Base-by-base conservation (phyloP, 75 land plant species). In the Adiantum capillusveneris region DNA sequence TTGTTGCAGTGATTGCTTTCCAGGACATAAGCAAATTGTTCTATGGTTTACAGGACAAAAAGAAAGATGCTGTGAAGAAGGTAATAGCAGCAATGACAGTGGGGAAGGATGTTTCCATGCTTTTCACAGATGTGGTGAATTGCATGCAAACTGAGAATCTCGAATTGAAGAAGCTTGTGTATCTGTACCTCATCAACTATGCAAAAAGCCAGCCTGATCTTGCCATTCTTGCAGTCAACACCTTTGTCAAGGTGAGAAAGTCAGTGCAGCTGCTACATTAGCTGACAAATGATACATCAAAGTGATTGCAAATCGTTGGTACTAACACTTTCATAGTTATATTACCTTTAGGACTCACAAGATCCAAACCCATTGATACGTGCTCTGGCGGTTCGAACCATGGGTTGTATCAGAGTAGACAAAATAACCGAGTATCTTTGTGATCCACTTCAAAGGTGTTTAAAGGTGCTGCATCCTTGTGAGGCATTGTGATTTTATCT, bases 1-100 rank as follows among this genome's bases (percentile, higher is more conserved):
- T 39, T 9, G 42, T 39, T 39, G n/a, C n/a, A n/a, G n/a, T n/a
- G n/a, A n/a, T n/a, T n/a, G n/a, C n/a, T n/a, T n/a, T n/a, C n/a
- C n/a, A n/a, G n/a, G n/a, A n/a, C n/a, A n/a, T n/a, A n/a, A n/a
- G n/a, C n/a, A n/a, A n/a, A n/a, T n/a, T n/a, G n/a, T n/a, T n/a
- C n/a, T n/a, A n/a, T n/a, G n/a, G n/a, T 20, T 25, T 77, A 55
- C 81, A 95, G 99, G 99, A 95, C 65, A 95, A 95, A 82, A 86
- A 79, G 63, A 95, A 90, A 60, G 99, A 95, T 95, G 99, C 99
- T 18, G 99, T 95, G 29, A 90, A 95, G 72, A 95, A 95, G 74
- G 99, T 95, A 16, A 95, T 95, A 65, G 99, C 99, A 59, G 99
- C 99, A 60, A 95, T 95, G 99, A 95, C 99, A 11, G 99, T 95